Evolutionary conservation across 306 rosid genomes (phyloP), one percentile per base, ranked within the genome.

Genomic region (Rosa rugosa): DNA sequence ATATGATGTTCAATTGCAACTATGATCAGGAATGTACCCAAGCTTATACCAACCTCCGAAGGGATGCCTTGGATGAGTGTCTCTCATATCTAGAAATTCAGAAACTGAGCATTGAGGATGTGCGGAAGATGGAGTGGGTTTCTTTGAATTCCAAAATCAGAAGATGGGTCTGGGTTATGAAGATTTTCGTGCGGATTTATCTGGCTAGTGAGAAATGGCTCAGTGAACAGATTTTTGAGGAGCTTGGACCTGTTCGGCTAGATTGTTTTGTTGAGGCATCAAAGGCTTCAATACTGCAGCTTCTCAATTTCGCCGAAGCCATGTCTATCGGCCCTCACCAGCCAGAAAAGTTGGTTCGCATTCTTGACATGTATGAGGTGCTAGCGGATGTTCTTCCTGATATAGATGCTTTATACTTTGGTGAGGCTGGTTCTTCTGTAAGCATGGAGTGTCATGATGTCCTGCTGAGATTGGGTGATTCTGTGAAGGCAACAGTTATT

Each of bases 291-390:
- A 79, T 94, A 70, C 73, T 92, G 87, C 98, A 92, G 86, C 94
- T 94, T 82, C 84, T 94, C 83, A 92, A 92, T 83, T 94, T 94
- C 7, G 88, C 90, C 16, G 97, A 91, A 84, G 98, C 98, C 77
- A 92, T 94, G 94, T 86, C 97, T 31, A 86, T 94, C 38, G 97
- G 97, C 46, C 97, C 98, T 56, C 98, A 92, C 77, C 86, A 90
- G 27, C 98, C 98, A 0, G 97, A 94, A 79, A 94, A 94, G 73
- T 54, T 94, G 89, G 72, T 83, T 73, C 88, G 97, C 5, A 82
- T 94, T 80, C 94, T 94, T 27, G 93, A 92, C 90, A 94, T 94
- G 97, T 92, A 94, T 75, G 98, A 94, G 88, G 97, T 91, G 75
- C 83, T 94, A 2, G 83, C 80, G 4, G 97, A 87, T 75, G 91